Evolutionary conservation across 345 rosid species (phyloP), one percentile per base, ranked within the genome.

Genomic region (Brassica rapa): DNA sequence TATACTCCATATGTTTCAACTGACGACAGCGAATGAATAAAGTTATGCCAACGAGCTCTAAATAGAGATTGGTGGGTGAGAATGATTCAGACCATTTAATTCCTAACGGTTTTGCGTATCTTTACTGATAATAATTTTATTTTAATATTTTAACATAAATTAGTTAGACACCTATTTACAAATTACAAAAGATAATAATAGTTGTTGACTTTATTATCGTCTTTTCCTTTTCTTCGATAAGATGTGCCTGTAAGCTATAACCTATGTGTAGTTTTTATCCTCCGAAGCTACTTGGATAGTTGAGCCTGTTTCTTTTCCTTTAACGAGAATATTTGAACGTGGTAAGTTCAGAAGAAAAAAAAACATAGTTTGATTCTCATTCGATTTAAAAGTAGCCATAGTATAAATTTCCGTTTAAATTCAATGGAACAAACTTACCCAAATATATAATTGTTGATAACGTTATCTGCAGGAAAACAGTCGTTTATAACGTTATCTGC

Each of bases 11-110:
- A 65, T 63, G 63, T 51, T 60, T 23, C 30, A 59, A 24, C 8
- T 60, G 16, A 43, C 61, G 32, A 6, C 55, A 77, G 27, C n/a
- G 66, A 55, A 64, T 37, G 81, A 77, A 62, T 70, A 62, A 77
- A 70, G 75, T 24, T 77, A 77, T 35, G 81, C 71, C 76, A 77
- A 77, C 71, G 39, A 77, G 60, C 49, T 35, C 66, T 70, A 62
- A 49, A 49, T 4, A 49, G 55, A 49, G 55, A 7, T 49, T 39
- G 43, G 61, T 71, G 46, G 80, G 71, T 70, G 71, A 37, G 76
- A 63, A 63, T 63, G 37, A 70, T 70, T 63, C 60, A 37, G 66
- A 77, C 43, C 64, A 62, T 77, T 77, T 70, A 77, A 77, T 77
- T 70, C 21, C 71, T 63, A 64, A 77, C 81, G 71, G 76, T 55